phyloP scores from a whole-genome alignment of 495 filamentous ascomycete genomes.

The Penicillium subrubescens region DNA sequence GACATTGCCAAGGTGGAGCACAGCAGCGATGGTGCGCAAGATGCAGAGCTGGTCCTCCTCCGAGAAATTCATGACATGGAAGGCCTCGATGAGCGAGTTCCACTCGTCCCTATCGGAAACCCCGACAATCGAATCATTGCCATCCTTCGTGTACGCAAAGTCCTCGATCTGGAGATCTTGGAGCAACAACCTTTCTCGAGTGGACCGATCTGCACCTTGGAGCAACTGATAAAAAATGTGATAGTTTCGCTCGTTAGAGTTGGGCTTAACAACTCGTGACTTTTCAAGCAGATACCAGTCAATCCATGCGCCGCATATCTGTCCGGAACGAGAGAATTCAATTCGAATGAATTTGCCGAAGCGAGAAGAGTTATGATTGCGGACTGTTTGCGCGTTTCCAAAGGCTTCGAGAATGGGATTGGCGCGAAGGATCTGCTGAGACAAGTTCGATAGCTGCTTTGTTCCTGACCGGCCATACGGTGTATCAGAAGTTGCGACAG shows the following conservation, averaged over 20 bases:
- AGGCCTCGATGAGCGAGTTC: conserved; percentile 86
- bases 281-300: conserved; percentile 99
- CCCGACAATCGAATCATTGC: conserved; percentile 86
- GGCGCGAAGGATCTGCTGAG: conserved; percentile 92
- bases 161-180: conserved; percentile 73
- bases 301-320: conserved; percentile 94
- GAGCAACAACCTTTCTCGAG: conserved; percentile 76
- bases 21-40: conserved; percentile 83
- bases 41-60: conserved; percentile 83
- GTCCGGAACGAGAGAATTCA: conserved; percentile 86
- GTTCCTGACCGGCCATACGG: conserved; percentile 62
- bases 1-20: conserved; percentile 93
- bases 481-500: conserved; percentile 83
- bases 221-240: conserved; percentile 98
- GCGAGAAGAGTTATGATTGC: conserved; percentile 98
- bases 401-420: conserved; percentile 99
- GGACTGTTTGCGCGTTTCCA: conserved; percentile 95
- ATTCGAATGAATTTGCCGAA: conserved; percentile 99
- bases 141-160: conserved; percentile 87
- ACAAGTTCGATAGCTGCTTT: conserved; percentile 81
- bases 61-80: conserved; percentile 90
- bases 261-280: conserved; percentile 88
- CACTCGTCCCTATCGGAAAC: conserved; percentile 93
- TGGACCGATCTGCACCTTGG: conserved; percentile 71
- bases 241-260: conserved; percentile 87